These are phyloP conservation scores for Hyphopichia fennica DNA, from an alignment of 1,139 yeast species.

Conservation along the genomic window DNA sequence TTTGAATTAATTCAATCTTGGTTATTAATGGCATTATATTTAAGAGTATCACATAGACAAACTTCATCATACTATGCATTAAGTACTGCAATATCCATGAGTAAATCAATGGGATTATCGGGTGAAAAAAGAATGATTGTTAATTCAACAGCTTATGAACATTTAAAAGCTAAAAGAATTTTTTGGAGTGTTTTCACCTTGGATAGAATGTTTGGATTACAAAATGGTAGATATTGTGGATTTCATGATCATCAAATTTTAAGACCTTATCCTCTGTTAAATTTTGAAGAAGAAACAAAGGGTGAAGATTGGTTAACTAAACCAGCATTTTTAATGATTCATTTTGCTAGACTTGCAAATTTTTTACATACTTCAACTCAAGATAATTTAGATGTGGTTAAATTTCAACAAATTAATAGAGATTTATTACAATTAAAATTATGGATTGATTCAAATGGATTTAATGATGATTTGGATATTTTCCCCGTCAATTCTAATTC, in stretches of 20 bases:
- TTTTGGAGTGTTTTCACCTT: constrained; percentile 60
- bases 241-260: constrained; percentile 37
- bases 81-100: constrained; percentile 55
- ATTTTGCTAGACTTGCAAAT: constrained; percentile 40
- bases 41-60: constrained; percentile 59
- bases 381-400: constrained; percentile 28
- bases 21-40: constrained; percentile 54
- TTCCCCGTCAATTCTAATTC: constrained; percentile 3
- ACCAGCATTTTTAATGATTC: constrained; percentile 50
- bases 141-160: constrained; percentile 43
- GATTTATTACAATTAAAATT: constrained; percentile 28
- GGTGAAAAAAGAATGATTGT: constrained; percentile 18
- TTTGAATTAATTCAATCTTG: constrained; percentile 66
- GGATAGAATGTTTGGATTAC: constrained; percentile 57
- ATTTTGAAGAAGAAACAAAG: constrained; percentile 24
- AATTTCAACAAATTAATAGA: constrained; percentile 35
- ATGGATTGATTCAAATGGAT: constrained; percentile 42
- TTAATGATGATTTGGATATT: constrained; percentile 24
- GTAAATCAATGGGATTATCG: constrained; percentile 58
- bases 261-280: constrained; percentile 34
- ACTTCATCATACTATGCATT: constrained; percentile 54
- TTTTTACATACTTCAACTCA: constrained; percentile 29
- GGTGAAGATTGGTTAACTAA: constrained; percentile 57
- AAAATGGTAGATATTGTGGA: constrained; percentile 51
- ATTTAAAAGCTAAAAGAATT: constrained; percentile 50